Base-by-base conservation (phyloP, 768 basidiomycete species). In the Suillus lakei region DNA sequence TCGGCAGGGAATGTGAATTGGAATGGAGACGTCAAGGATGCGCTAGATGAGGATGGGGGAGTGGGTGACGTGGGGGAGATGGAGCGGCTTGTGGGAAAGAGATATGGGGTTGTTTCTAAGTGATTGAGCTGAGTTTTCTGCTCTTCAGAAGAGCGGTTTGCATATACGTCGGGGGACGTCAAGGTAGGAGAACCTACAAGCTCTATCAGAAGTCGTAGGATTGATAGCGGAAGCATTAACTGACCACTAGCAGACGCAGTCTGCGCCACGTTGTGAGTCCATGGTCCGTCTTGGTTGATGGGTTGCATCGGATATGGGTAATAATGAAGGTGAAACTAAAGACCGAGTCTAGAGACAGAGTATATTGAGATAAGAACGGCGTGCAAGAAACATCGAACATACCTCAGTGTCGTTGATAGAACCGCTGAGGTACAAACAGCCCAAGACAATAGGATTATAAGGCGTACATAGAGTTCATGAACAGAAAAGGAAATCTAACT, bases 61-160 rank as follows among this genome's bases (percentile, higher is more conserved):
- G 87, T 87, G 2, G 91, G 88, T 26, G 84, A 82, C 34, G 85
- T 83, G 44, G 91, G 90, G 8, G 91, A 92, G 68, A 91, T 82
- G 21, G 91, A 91, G 58, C 91, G 88, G 74, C 89, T 91, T 64
- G 80, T 81, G 16, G 88, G 80, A 74, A 88, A 89, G 61, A 86
- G 80, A 72, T 91, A 89, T 16, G 86, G 82, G 13, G 85, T 79
- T 28, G 83, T 75, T 66, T 88, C 85, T 66, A 90, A 74, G 67
- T 77, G 80, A 67, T 80, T 83, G 64, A 88, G 67, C 48, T 82
- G 70, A 30, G 83, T 70, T 72, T 90, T 90, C 70, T 86, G 84
- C 62, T 90, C 89, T 50, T 89, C 89, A 62, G 79, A 74, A 66
- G 80, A 82, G 60, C 86, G 82, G 63, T 77, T 70, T 30, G 81